These are phyloP conservation scores for Kondoa malvinella DNA, from an alignment of 768 basidiomycete species.

Conservation along the genomic window DNA sequence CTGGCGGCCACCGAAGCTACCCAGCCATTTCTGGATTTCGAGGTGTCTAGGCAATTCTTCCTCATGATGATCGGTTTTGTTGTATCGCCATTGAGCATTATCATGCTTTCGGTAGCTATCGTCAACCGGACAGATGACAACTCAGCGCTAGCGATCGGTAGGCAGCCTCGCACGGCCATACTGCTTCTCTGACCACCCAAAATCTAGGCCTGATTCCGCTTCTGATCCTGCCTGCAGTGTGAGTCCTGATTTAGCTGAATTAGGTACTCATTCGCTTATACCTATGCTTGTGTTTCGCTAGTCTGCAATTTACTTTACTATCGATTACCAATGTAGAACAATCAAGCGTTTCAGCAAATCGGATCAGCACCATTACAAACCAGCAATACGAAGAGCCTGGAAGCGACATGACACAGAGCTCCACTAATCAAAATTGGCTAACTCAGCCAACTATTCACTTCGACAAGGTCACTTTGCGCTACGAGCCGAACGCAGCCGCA, in stretches of 20 bases:
- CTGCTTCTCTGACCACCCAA: background rate
- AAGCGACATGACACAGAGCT: background rate
- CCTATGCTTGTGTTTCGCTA: background rate
- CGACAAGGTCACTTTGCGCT: conserved; percentile 6
- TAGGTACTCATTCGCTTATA: background rate
- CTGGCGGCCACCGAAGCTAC: background rate
- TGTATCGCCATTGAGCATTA: background rate
- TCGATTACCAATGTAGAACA: background rate
- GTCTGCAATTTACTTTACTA: background rate
- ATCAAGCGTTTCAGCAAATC: background rate
- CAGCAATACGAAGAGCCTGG: background rate
- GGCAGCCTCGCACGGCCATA: background rate
- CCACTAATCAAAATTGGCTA: background rate
- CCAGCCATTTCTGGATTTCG: background rate
- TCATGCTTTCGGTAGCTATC: background rate
- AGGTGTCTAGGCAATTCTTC: background rate
- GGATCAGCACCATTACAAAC: background rate
- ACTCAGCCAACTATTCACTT: conserved; percentile 1
- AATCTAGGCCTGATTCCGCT: background rate
- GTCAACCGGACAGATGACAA: background rate
- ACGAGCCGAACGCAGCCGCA: conserved; percentile 5
- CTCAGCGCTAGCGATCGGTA: background rate
- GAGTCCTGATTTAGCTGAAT: background rate
- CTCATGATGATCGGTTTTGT: background rate
- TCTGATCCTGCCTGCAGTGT: background rate